Evolutionary conservation across 1,284 basidiomycete genomes (phyloP).

Genomic region (Apiotrichum brassicae): DNA sequence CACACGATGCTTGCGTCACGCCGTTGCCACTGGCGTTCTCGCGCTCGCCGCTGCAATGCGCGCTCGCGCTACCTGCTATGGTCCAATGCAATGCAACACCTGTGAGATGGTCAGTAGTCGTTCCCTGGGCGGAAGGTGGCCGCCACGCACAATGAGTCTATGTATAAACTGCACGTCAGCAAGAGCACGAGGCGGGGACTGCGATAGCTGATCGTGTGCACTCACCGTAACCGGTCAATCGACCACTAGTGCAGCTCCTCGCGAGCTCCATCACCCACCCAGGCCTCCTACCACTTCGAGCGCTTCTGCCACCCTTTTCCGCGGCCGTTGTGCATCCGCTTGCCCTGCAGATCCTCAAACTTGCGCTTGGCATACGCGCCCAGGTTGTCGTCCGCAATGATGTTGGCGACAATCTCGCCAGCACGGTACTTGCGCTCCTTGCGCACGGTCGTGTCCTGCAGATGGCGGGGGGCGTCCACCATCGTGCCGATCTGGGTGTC

Average conservation of each 20-base stretch:
- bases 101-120: constrained; percentile 9
- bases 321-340: constrained; percentile 64
- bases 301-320: constrained; percentile 67
- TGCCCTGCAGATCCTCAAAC: constrained; percentile 73
- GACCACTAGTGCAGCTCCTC: not conserved
- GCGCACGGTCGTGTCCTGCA: constrained; percentile 64
- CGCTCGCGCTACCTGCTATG: not conserved
- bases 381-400: constrained; percentile 80
- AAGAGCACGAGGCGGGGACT: not conserved
- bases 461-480: constrained; percentile 65
- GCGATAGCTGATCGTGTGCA: not conserved
- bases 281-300: constrained; percentile 39
- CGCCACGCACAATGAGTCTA: constrained; percentile 21
- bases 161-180: constrained; percentile 10
- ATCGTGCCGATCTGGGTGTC: constrained; percentile 87
- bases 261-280: not conserved
- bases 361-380: constrained; percentile 89
- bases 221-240: constrained; percentile 10
- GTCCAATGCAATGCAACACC: constrained; percentile 20
- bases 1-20: not conserved
- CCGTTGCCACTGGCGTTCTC: not conserved
- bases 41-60: no score
- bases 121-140: not conserved
- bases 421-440: constrained; percentile 77
- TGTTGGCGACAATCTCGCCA: constrained; percentile 76